Evolutionary conservation across 1,139 yeast genomes (phyloP).

Genomic region (Yamadazyma conglobata): DNA sequence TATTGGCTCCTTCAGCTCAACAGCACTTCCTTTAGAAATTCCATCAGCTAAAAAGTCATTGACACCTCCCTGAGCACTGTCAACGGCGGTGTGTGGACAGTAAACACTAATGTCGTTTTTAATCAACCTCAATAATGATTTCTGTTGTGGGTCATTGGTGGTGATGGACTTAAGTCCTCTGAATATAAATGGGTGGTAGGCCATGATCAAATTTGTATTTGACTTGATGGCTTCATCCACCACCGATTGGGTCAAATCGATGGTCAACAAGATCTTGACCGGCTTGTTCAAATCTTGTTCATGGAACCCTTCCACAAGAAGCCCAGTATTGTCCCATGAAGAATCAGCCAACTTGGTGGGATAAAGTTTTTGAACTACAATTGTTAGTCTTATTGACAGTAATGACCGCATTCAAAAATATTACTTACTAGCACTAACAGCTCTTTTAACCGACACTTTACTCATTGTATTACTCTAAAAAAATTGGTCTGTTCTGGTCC

Average conservation of each 20-base stretch:
- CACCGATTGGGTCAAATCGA: slow-evolving; percentile 81
- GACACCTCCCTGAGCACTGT: slow-evolving; percentile 88
- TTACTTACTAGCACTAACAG: slow-evolving; percentile 44
- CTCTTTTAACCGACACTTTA: slow-evolving; percentile 38
- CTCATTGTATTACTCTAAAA: slow-evolving; percentile 22
- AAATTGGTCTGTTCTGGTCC: background rate
- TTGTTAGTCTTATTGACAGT: slow-evolving; percentile 3
- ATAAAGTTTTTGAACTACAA: slow-evolving; percentile 60
- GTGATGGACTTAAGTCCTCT: slow-evolving; percentile 79
- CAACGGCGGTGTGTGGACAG: slow-evolving; percentile 95
- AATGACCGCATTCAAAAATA: background rate
- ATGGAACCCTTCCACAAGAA: slow-evolving; percentile 63
- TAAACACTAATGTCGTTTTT: slow-evolving; percentile 81
- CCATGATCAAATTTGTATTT: slow-evolving; percentile 57
- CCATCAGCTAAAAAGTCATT: slow-evolving; percentile 85
- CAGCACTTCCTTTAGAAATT: slow-evolving; percentile 31
- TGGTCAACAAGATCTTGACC: slow-evolving; percentile 61
- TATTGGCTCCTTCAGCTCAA: slow-evolving; percentile 25
- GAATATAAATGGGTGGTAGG: slow-evolving; percentile 95
- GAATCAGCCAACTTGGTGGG: slow-evolving; percentile 77
- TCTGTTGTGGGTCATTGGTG: slow-evolving; percentile 72
- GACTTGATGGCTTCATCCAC: slow-evolving; percentile 75
- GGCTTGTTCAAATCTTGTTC: slow-evolving; percentile 18
- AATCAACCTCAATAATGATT: slow-evolving; percentile 66
- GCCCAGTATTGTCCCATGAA: slow-evolving; percentile 93